Base-by-base conservation (phyloP, 2,329 filamentous ascomycete genomes). In the Arthrinium puccinioides region DNA sequence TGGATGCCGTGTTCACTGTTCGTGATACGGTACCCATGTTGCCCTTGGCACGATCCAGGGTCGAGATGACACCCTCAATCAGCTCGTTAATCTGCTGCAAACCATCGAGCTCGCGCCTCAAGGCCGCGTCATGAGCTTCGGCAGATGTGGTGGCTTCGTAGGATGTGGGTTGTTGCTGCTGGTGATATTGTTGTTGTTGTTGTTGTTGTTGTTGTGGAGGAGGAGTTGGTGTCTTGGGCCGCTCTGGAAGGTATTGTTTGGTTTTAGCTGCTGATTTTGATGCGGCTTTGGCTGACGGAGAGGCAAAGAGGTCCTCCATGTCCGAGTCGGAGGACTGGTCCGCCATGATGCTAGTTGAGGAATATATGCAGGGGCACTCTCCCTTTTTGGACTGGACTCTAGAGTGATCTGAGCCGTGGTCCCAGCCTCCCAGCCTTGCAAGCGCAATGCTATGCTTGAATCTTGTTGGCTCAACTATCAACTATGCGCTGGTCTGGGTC, bases 1-100 rank as follows among this genome's bases (percentile, higher is more conserved):
- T 85, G 11, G 89, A 94, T 4, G 92, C 88, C 38, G 89, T 90
- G 47, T 76, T 75, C 28, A 97, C 88, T 4, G 92, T 96, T 44
- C 76, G 75, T 37, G 84, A 84, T 24, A 97, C 89, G 18, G 84
- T 94, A 84, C 78, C 70, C 85, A 92, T 92, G 59, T 89, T 89
- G 39, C 72, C 75, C 52, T 79, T 82, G 18, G 84, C 81, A 44
- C 78, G 77, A 48, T 84, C 76, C 16, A 92, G 66, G 29, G 82
- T 86, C 21, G 74, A 72, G 19, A 88, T 74, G 20, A 89, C 78
- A 16, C 76, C 77, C 57, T 96, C 87, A 42, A 98, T 86, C 27
- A 88, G 82, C 49, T 81, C 74, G 61, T 98, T 98, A 56, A 97
- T 85, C 49, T 83, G 83, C 41, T 83, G 79, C 21, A 98, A 81